phyloP scores from a whole-genome alignment of 306 rosid genomes.

The Quercus mongolica region DNA sequence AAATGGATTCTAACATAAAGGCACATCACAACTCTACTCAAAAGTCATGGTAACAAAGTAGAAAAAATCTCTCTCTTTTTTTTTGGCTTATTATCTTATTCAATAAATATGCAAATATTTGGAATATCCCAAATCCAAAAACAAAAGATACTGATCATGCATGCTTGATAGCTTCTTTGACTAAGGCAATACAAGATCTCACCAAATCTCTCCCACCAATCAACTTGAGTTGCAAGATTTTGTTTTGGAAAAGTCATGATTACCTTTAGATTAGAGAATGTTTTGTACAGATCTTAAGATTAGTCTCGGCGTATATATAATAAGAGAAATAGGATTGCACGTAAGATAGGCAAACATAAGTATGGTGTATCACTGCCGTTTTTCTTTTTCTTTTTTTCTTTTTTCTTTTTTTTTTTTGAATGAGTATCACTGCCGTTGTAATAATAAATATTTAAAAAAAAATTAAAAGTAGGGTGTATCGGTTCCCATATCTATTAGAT shows the following conservation, averaged over 20 bases:
- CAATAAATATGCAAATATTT: not conserved
- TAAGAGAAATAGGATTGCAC: not conserved
- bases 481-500: not conserved
- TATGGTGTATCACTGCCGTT: not conserved
- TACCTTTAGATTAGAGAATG: conserved; percentile 34
- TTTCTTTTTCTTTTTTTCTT: too few relatives aligned
- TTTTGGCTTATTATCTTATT: not conserved
- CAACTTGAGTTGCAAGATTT: conserved; percentile 24
- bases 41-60: not conserved
- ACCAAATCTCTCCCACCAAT: conserved; percentile 45
- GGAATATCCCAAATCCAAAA: not conserved
- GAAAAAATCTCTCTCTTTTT: not conserved
- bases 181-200: conserved; percentile 32
- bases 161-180: conserved; percentile 27
- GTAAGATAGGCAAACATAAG: not conserved
- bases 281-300: conserved; percentile 25
- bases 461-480: too few relatives aligned
- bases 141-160: conserved; percentile 23
- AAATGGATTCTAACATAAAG: too few relatives aligned
- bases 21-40: too few relatives aligned
- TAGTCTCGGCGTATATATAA: conserved; percentile 18
- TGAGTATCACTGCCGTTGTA: too few relatives aligned
- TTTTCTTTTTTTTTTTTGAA: too few relatives aligned
- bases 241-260: conserved; percentile 29
- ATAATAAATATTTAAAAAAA: too few relatives aligned